These are phyloP conservation scores for Talaromyces borbonicus DNA, from an alignment of 495 filamentous ascomycete genomes.

Conservation along the genomic window DNA sequence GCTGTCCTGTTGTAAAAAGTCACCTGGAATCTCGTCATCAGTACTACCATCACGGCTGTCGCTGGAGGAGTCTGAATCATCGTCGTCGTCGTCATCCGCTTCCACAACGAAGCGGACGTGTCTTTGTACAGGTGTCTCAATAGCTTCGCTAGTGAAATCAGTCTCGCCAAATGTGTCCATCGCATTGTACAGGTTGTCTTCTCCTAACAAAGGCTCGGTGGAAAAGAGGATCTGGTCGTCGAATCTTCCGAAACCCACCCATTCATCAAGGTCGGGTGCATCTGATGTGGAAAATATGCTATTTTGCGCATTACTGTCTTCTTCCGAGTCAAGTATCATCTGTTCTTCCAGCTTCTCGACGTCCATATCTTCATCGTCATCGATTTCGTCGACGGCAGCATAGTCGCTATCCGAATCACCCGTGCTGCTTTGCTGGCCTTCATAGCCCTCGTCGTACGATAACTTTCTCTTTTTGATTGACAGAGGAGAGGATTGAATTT, in stretches of 20 bases:
- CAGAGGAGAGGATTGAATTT: constrained; percentile 19
- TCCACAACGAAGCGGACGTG: constrained; percentile 38
- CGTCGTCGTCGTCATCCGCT: constrained; percentile 32
- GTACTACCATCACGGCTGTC: constrained; percentile 35
- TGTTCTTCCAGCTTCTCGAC: constrained; percentile 64
- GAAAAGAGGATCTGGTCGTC: constrained; percentile 41
- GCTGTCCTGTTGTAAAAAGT: constrained; percentile 62
- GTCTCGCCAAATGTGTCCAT: constrained; percentile 38
- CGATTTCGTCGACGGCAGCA: constrained; percentile 67
- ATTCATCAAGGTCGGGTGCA: constrained; percentile 36
- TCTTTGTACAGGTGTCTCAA: constrained; percentile 32
- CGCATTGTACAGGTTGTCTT: constrained; percentile 39
- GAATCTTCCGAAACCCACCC: constrained; percentile 47
- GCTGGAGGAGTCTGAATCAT: constrained; percentile 37
- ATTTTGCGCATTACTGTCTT: constrained; percentile 23
- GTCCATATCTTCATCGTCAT: constrained; percentile 68
- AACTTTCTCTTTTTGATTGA: constrained; percentile 35
- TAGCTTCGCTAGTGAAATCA: constrained; percentile 33
- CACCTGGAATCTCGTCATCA: constrained; percentile 54
- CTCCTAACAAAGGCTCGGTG: constrained; percentile 38
- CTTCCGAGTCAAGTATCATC: constrained; percentile 53
- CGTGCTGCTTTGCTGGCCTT: constrained; percentile 34
- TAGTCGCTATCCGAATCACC: constrained; percentile 56
- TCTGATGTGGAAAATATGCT: constrained; percentile 16
- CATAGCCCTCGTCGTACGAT: constrained; percentile 60